Evolutionary conservation across 2,329 filamentous ascomycete species (phyloP), one percentile per base, ranked within the genome.

Genomic region (Apiospora sp.): DNA sequence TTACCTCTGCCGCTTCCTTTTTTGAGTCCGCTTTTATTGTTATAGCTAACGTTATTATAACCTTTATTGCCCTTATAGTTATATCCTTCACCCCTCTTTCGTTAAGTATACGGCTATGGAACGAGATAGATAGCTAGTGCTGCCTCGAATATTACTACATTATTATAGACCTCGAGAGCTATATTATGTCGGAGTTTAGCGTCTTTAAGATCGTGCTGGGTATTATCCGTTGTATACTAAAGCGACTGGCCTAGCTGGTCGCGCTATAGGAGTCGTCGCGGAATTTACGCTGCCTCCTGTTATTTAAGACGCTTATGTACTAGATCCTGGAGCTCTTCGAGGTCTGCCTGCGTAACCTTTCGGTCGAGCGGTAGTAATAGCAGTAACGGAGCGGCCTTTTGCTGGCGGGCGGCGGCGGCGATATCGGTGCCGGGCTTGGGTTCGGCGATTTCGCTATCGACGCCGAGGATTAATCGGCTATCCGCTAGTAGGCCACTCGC

Each of bases 121-220:
- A 22, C 41, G 71, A 73, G 27, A 51, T 19, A 16, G 73, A 74
- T 22, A 74, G 71, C 19, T 64, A 61, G 19, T 73, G 64, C 54
- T 73, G 49, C 30, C 22, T 71, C n/a, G 72, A 73, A 24, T 75
- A 70, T 43, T 75, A 68, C 49, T 68, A 73, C n/a, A 72, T 75
- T n/a, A 72, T 73, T 4, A 68, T 24, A 14, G 72, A 75, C 16
- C 68, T 75, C 1, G 73, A 75, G 67, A 72, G 67, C n/a, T 72
- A 69, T 34, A 75, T 73, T 64, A 58, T 72, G 48, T 22, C 51
- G 8, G 73, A 73, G 14, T 37, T 75, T 6, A 73, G 54, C 16
- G 48, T 41, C 27, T 72, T 64, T 24, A 75, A 75, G 22, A 72
- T 75, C 24, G 46, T 73, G 16, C 22, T 75, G 2, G 70, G 70